Conservation (phyloP, 148 eudicot genomes). For the Agrostemma githago region DNA sequence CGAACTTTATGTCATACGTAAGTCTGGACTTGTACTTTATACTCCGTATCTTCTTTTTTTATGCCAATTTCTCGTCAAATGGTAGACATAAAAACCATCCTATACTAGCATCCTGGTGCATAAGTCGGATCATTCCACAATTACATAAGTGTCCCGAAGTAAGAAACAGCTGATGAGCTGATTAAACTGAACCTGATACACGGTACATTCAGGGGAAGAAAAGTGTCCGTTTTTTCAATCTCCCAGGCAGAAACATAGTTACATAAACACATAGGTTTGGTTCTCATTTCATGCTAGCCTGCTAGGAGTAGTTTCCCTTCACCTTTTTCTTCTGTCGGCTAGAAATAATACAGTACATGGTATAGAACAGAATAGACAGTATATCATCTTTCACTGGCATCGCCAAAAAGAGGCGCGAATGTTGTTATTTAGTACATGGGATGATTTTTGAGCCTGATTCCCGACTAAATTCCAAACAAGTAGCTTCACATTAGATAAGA, state of each 20-base stretch:
- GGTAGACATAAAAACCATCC: not conserved
- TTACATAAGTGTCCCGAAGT: not conserved
- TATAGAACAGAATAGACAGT: not conserved
- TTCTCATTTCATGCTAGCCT: not conserved
- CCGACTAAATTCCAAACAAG: not conserved
- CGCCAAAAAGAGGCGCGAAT: not conserved
- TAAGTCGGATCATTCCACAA: not conserved
- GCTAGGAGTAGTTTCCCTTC: not conserved
- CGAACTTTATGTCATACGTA: slow-evolving; percentile 67
- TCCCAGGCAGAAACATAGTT: not conserved
- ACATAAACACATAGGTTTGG: not conserved
- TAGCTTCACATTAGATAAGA: not conserved
- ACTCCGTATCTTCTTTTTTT: not conserved
- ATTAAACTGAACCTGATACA: not conserved
- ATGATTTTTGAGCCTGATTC: not conserved
- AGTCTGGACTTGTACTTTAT: slow-evolving; percentile 17
- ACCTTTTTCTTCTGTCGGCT: not conserved
- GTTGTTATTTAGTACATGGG: not conserved
- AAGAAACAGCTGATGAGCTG: not conserved
- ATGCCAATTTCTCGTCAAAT: not conserved
- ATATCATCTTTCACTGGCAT: not conserved
- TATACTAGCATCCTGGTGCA: not conserved
- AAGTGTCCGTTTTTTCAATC: not conserved
- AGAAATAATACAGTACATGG: not conserved
- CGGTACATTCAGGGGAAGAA: not conserved